Conservation (phyloP, 257 asterid genomes). For the Solanum ossicruentum region DNA sequence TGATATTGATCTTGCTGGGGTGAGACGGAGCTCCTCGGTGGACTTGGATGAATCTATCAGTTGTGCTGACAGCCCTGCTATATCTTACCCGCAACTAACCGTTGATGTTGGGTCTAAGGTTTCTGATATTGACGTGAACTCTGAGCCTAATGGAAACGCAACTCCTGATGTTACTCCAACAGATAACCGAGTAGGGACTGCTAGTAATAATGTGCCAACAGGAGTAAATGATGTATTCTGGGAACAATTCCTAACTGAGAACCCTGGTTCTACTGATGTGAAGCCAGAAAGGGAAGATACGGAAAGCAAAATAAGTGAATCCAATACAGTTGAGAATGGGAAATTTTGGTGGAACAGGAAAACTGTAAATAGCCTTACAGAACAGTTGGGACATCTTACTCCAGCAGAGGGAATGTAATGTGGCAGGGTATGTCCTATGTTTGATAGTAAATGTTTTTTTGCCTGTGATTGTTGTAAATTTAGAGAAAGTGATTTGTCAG, state of each 20-base stretch:
- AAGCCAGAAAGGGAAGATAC: constrained; percentile 28
- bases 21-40: constrained; percentile 22
- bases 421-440: constrained; percentile 4
- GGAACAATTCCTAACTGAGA: constrained; percentile 93
- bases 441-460: background rate
- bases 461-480: background rate
- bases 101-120: constrained; percentile 20
- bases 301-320: constrained; percentile 32
- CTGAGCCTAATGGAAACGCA: constrained; percentile 31
- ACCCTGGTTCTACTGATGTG: constrained; percentile 53
- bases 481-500: background rate
- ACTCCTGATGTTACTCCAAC: constrained; percentile 14
- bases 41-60: constrained; percentile 38
- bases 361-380: constrained; percentile 52
- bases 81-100: constrained; percentile 44
- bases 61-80: constrained; percentile 35
- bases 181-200: constrained; percentile 24
- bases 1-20: constrained; percentile 25
- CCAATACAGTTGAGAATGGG: constrained; percentile 30
- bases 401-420: constrained; percentile 55
- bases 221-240: constrained; percentile 88
- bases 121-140: constrained; percentile 54
- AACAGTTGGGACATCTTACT: constrained; percentile 77
- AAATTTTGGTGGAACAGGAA: constrained; percentile 51
- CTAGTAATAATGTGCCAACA: constrained; percentile 25